Conservation (phyloP, 2,329 filamentous ascomycete species). For the Tympanopsis confertula region DNA sequence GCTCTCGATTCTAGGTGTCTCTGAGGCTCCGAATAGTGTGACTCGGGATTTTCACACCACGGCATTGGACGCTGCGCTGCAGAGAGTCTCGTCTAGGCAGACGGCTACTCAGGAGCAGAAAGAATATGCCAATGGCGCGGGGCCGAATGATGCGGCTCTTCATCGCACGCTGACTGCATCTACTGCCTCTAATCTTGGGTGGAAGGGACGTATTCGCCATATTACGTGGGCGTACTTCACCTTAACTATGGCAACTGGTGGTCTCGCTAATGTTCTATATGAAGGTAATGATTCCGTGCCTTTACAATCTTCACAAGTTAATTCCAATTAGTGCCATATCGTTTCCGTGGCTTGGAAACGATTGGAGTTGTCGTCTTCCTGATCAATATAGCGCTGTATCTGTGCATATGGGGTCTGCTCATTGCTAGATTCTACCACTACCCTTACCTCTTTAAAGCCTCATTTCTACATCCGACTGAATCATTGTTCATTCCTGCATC, state of each 20-base stretch:
- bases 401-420: conserved; percentile 36
- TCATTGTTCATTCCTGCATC: conserved; percentile 45
- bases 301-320: conserved; percentile 17
- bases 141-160: conserved; percentile 2
- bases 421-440: conserved; percentile 42
- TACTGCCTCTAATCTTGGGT: conserved; percentile 20
- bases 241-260: conserved; percentile 4
- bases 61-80: no score
- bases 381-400: conserved; percentile 31
- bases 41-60: no score
- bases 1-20: background rate
- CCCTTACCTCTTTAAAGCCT: conserved; percentile 44
- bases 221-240: conserved; percentile 48
- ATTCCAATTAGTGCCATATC: conserved; percentile 40
- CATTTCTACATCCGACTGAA: conserved; percentile 49
- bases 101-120: no score
- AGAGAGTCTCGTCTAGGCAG: no score
- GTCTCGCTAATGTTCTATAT: conserved; percentile 2
- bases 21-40: conserved; percentile 1
- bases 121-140: no score
- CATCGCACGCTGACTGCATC: conserved; percentile 4
- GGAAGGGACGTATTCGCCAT: conserved; percentile 44
- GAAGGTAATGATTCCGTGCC: conserved; percentile 16
- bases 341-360: conserved; percentile 26
- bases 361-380: conserved; percentile 30